phyloP scores from a whole-genome alignment of 2,329 filamentous ascomycete genomes.

The Talaromyces piceae region DNA sequence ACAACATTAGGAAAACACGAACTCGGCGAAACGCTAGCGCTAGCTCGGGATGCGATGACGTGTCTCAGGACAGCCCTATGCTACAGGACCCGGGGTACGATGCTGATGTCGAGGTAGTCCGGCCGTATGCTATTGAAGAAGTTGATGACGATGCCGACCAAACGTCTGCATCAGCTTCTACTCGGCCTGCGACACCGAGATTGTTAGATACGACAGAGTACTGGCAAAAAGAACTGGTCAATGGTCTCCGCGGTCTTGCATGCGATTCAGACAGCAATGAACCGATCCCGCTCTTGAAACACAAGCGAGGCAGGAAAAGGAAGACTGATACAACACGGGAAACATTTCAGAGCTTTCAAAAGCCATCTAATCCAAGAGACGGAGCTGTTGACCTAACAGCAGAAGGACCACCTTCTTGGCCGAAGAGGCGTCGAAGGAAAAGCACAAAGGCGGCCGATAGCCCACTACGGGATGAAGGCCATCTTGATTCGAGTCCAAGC shows the following conservation, averaged over 20 bases:
- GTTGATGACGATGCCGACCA: slow-evolving; percentile 22
- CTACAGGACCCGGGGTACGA: slow-evolving; percentile 24
- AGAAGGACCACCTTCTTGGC: slow-evolving; percentile 7
- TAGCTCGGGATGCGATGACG: slow-evolving; percentile 8
- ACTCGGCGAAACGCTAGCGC: not conserved
- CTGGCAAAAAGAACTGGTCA: slow-evolving; percentile 28
- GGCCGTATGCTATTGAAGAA: slow-evolving; percentile 35
- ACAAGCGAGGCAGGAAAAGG: slow-evolving; percentile 27
- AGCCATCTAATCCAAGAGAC: not conserved
- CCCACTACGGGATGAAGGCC: slow-evolving; percentile 10
- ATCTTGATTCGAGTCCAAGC: slow-evolving; percentile 16
- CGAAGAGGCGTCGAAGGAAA: slow-evolving; percentile 22
- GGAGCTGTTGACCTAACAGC: slow-evolving; percentile 2
- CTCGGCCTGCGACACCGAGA: slow-evolving; percentile 14
- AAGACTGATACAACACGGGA: slow-evolving; percentile 20
- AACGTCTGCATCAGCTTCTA: slow-evolving; percentile 7
- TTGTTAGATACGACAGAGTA: slow-evolving; percentile 18
- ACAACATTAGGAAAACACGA: not conserved
- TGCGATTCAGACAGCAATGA: slow-evolving; percentile 21
- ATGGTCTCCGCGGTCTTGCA: slow-evolving; percentile 25
- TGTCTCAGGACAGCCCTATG: slow-evolving; percentile 20
- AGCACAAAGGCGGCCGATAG: slow-evolving; percentile 16
- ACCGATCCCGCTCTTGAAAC: slow-evolving; percentile 1
- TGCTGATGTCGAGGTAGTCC: slow-evolving; percentile 24
- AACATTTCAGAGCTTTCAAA: not conserved